Evolutionary conservation across 805 yeast genomes (phyloP), one percentile per base, ranked within the genome.

Genomic region (Debaryomyces tyrocola): DNA sequence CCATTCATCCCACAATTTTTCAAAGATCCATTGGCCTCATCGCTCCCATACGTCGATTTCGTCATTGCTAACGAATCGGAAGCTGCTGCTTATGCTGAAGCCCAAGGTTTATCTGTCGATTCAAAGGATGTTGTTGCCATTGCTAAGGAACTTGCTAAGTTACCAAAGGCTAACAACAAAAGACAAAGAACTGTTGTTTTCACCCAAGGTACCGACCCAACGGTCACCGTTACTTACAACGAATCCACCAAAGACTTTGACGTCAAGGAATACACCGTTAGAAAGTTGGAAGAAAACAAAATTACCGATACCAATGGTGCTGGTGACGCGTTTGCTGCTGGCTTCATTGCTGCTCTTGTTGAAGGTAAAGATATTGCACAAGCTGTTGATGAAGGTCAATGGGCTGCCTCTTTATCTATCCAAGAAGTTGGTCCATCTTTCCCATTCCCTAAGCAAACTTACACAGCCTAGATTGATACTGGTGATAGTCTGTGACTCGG

Each of bases 241-340:
- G 66, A 67, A 43, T 55, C 70, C 37, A 58, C 76, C 33, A 80
- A 79, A 46, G 66, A 77, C 34, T 76, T 71, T 56, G 68, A 66
- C 20, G 69, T 77, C 51, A 69, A 76, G 51, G 76, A 74, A 62
- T 84, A 67, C 76, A 77, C 85, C 42, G 96, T 94, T 46, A 86
- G 81, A 57, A 80, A 84, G 48, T 80, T 94, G 62, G 86, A 80
- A 36, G 58, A 80, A 38, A 70, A 78, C 39, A 77, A 85, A 69
- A 79, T 94, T 50, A 84, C 79, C 48, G 99, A 94, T 76, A 89
- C 98, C 62, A 94, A 92, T 75, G 99, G 99, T 75, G 98, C 98
- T 40, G 98, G 98, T 70, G 97, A 92, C 66, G 97, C 97, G 11
- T 92, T 92, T 64, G 98, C 97, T 46, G 95, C 94, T 60, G 98